Evolutionary conservation across 1,284 basidiomycete species (phyloP), one percentile per base, ranked within the genome.

Genomic region (Cutaneotrichosporon cyanovorans): DNA sequence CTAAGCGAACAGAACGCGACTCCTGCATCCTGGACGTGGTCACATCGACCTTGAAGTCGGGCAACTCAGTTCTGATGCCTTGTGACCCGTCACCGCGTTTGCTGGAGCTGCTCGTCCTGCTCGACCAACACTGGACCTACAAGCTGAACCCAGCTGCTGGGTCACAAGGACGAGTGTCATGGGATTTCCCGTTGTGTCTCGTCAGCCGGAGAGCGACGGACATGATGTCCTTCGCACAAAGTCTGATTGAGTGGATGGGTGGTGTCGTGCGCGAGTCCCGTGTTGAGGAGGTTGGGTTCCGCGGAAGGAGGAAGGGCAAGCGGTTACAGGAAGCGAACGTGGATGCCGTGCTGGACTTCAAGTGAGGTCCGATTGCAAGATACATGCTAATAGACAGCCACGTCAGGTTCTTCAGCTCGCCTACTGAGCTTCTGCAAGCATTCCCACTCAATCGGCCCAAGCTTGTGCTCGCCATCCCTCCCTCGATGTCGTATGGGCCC

Each of bases 191-290:
- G 0, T 85, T 99, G 25, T 98, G 93, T 65, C 78, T 99, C 16
- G 79, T 98, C 37, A 88, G 87, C 49, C 78, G 83, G 28, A 93
- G 89, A 2, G 91, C 86, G 2, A 82, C 84, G 55, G 93, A 98
- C 69, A 93, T 97, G 82, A 74, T 97, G 32, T 86, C 87, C 2
- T 91, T 93, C 60, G 88, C 95, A 15, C 76, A 91, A 46, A 93
- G 88, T 75, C 86, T 98, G 83, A 93, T 97, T 80, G 95, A 97
- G 68, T 98, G 93, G 92, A 83, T 97, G 60, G 90, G 92, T 14
- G 89, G 90, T 8, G 88, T 87, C 1, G 84, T 95, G 53, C 88
- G 83, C 59, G 88, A 88, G 62, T 85, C 88, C 59, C 86, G 89
- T 50, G 82, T 85, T 0, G 86, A 65, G 9, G 85, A 87, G 62